Base-by-base conservation (phyloP, 768 basidiomycete species). In the Brasilioporus rufonigricans region DNA sequence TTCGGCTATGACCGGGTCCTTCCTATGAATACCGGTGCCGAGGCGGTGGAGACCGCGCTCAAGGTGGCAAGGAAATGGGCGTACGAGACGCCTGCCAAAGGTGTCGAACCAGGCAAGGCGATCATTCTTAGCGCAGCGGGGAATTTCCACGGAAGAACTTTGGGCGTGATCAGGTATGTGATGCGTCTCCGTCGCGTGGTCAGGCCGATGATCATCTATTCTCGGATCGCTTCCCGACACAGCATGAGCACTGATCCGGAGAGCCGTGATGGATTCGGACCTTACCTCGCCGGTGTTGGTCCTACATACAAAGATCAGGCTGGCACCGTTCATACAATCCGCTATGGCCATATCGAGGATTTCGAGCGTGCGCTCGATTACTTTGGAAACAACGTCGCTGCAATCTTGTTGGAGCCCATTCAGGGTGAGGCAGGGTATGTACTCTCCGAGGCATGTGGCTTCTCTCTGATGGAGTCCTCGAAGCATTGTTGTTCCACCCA, bases 21-120 rank as follows among this genome's bases (percentile, higher is more conserved):
- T 10, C 95, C 96, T 23, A 97, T 98, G 94, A 99, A 99, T 79
- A 98, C 96, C 1, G 96, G 96, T 44, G 94, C 94, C 1, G 97
- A 99, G 67, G 97, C 97, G 9, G 97, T 98, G 51, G 97, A 99
- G 76, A 97, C 95, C 0, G 84, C 87, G n/a, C 72, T 99, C 69
- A 99, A 99, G 79, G 80, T 98, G 18, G 87, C 97, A 0, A 76
- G 97, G 61, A 98, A 98, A 76, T 98, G 97, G 97, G 96, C 89
- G 2, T 98, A 98, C 73, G 74, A 98, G 93, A 76, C 86, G 83
- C 39, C 86, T 92, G 31, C 77, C 83, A 46, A 85, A 86, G 52
- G 9, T 0, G 63, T 65, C 33, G 51, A 60, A 5, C 56, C 55
- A 1, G 92, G 90, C 45, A 80, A 88, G 62, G 97, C 96, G 0